Evolutionary conservation across 148 eudicot genomes (phyloP).

Genomic region (Camellia japonica): DNA sequence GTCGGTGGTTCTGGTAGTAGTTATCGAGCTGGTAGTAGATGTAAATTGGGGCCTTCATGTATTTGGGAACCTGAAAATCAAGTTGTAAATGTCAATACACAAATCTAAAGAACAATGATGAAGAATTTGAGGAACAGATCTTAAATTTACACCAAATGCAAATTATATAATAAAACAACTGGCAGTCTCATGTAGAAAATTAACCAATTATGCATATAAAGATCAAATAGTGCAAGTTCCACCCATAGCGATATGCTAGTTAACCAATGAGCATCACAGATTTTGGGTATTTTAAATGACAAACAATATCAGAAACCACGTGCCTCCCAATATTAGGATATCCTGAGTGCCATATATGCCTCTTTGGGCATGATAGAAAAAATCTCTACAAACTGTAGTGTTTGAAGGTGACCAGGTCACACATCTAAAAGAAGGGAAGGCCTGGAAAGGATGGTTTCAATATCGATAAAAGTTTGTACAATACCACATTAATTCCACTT

Average conservation of each 20-base stretch:
- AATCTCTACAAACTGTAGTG: not conserved
- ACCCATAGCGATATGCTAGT: constrained; percentile 2
- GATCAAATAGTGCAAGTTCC: constrained; percentile 1
- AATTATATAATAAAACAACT: not conserved
- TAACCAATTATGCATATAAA: not conserved
- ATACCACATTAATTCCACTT: not conserved
- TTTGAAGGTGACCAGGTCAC: not conserved
- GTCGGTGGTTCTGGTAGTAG: constrained; percentile 70
- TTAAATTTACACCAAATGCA: not conserved
- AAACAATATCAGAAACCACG: not conserved
- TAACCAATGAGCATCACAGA: not conserved
- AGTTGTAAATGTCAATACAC: constrained; percentile 7
- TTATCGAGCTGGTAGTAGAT: constrained; percentile 65
- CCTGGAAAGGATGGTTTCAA: not conserved
- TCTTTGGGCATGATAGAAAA: not conserved
- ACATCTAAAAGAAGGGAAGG: not conserved
- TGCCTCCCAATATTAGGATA: not conserved
- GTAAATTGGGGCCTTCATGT: constrained; percentile 68
- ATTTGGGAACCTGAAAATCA: constrained; percentile 48
- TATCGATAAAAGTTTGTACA: not conserved
- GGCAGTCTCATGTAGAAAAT: not conserved
- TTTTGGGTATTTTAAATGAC: not conserved
- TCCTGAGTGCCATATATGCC: not conserved
- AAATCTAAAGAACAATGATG: not conserved
- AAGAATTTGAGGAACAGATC: not conserved